Evolutionary conservation across 2,329 filamentous ascomycete species (phyloP).

Genomic region (Claviceps purpurea): DNA sequence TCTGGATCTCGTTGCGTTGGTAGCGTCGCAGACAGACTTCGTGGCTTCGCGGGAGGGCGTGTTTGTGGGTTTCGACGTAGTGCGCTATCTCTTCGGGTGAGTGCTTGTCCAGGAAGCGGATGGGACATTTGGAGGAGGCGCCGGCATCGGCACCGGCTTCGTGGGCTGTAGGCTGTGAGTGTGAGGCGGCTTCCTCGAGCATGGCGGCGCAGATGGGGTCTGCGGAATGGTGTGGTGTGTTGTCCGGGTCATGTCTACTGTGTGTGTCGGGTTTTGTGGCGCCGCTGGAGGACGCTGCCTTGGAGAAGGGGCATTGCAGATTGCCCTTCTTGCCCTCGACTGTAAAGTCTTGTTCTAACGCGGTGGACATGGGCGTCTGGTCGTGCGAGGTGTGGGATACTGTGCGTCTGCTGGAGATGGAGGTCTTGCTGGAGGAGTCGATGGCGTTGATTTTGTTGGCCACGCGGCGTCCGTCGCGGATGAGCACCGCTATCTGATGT

Average conservation of each 20-base stretch:
- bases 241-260: conserved; percentile 17
- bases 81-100: conserved; percentile 85
- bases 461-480: conserved; percentile 49
- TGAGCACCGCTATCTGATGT: conserved; percentile 48
- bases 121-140: conserved; percentile 60
- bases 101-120: conserved; percentile 83
- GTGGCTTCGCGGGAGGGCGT: conserved; percentile 86
- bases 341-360: conserved; percentile 82
- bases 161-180: too few relatives aligned
- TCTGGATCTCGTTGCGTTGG: conserved; percentile 72
- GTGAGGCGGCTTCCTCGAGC: conserved; percentile 45
- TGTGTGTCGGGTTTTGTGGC: conserved; percentile 9
- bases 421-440: conserved; percentile 37
- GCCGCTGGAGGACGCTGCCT: conserved; percentile 24
- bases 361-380: conserved; percentile 46
- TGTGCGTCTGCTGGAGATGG: conserved; percentile 34
- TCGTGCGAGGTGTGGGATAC: conserved; percentile 30
- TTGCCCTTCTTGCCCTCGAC: conserved; percentile 68
- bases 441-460: conserved; percentile 38
- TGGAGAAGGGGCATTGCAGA: conserved; percentile 68
- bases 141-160: not conserved
- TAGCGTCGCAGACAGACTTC: conserved; percentile 85
- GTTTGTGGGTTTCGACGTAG: conserved; percentile 91
- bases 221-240: conserved; percentile 33
- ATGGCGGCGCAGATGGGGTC: conserved; percentile 54